Evolutionary conservation across 768 basidiomycete species (phyloP), one percentile per base, ranked within the genome.

Genomic region (Lentinula detonsa): DNA sequence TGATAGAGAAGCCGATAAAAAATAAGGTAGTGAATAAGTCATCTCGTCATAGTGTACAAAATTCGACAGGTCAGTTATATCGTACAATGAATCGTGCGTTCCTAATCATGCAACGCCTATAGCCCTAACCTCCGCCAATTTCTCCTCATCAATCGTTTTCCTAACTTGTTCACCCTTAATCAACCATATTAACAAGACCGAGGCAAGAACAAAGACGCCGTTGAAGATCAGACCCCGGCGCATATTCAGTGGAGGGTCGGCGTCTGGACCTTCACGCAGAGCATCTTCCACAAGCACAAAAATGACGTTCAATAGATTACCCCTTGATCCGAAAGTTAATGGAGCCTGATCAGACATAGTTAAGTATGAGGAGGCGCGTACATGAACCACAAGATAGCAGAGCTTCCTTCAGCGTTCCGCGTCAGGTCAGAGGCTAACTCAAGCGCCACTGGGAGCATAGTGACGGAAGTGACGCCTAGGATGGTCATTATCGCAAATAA

Each of bases 381-480:
- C 87, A 76, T 74, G 72, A 85, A 86, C 91, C 91, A 94, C 23
- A 93, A 67, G 31, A 91, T 69, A 0, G 91, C 87, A 0, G 90
- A 81, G 62, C 90, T 91, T 1, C 82, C 85, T 60, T 91, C 89
- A 1, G 91, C 82, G 67, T 91, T 92, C 60, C 89, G 78, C 6
- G 91, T 91, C 21, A 93, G 69, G 70, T 95, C 93, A 42, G 86
- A 88, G 13, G 82, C 87, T 21, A 95, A 81, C 68, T 95, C 92
- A 60, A 95, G 74, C 1, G 77, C 85, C 34, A 93, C 78, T 1
- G 92, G 91, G 2, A 95, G 79, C 74, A 94, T 80, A 2, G 85
- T 81, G 60, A 94, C 64, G 2, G 85, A 85, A 51, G 79, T 72
- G 13, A 82, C 73, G 15, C 93, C 93, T 35, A 93, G 80, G 35